A percentile compares a stretch with the other conserved stretches of the same genome.
Evolutionary conservation across 352 stramenopile genomes (phyloP).

Genomic region (Pythium apleroticum): DNA sequence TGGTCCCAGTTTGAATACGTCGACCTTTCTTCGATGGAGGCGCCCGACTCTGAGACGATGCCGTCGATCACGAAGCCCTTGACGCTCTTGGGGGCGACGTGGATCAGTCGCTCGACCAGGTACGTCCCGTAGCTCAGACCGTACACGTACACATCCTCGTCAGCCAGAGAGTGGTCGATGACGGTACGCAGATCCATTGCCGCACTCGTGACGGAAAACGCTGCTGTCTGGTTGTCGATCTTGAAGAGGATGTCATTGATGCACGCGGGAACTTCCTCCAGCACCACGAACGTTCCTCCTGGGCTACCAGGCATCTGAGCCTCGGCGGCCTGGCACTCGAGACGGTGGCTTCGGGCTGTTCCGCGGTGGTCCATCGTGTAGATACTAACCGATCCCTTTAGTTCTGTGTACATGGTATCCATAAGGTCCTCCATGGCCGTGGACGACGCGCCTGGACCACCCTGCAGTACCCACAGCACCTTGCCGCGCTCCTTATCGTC

Average conservation of each 20-base stretch:
- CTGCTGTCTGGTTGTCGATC: slow-evolving; percentile 35
- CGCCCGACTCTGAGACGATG: slow-evolving; percentile 53
- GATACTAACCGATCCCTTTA: slow-evolving; percentile 40
- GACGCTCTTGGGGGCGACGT: slow-evolving; percentile 37
- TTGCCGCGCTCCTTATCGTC: slow-evolving; percentile 13
- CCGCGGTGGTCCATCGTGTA: slow-evolving; percentile 67
- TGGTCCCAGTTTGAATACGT: slow-evolving; percentile 84
- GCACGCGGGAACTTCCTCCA: slow-evolving; percentile 34
- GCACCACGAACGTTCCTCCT: slow-evolving; percentile 19
- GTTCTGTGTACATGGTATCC: slow-evolving; percentile 34
- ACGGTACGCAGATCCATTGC: slow-evolving; percentile 38
- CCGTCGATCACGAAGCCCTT: slow-evolving; percentile 56
- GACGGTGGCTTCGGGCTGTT: slow-evolving; percentile 40
- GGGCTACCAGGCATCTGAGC: slow-evolving; percentile 25
- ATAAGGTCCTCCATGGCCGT: slow-evolving; percentile 37
- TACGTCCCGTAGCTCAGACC: slow-evolving; percentile 60
- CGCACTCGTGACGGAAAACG: slow-evolving; percentile 52
- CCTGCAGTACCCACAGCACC: slow-evolving; percentile 45
- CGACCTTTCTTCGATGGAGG: slow-evolving; percentile 48
- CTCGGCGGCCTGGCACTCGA: slow-evolving; percentile 44
- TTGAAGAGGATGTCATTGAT: slow-evolving; percentile 36
- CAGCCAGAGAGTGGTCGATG: slow-evolving; percentile 14
- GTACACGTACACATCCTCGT: slow-evolving; percentile 42
- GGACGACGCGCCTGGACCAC: slow-evolving; percentile 40
- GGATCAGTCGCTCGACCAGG: slow-evolving; percentile 52